Percentiles rank a stretch among this genome's conserved stretches.
Evolutionary conservation across 306 rosid species (phyloP).

Genomic region (Quercus parvula): DNA sequence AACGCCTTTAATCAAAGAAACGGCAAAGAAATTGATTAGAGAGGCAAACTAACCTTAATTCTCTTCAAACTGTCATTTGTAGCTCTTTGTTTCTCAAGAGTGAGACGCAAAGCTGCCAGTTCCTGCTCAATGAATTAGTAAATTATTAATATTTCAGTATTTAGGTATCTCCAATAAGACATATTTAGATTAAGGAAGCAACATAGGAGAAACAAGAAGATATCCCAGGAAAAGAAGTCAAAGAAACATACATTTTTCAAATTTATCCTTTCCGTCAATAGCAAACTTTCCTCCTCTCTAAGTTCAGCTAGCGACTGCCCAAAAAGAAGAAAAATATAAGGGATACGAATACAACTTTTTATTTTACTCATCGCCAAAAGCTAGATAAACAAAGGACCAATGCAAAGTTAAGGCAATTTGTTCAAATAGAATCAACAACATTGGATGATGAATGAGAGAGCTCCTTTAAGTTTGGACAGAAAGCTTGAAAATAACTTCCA

Average conservation of each 20-base stretch:
- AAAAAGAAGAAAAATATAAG: slow-evolving; percentile 8
- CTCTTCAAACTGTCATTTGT: slow-evolving; percentile 60
- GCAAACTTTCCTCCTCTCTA: slow-evolving; percentile 70
- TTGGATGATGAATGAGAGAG: not conserved
- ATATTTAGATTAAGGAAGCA: not conserved
- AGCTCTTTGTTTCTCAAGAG: slow-evolving; percentile 56
- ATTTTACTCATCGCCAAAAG: not conserved
- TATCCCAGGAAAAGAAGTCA: not conserved
- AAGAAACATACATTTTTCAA: slow-evolving; percentile 57
- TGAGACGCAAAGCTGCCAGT: slow-evolving; percentile 46
- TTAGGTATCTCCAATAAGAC: slow-evolving; percentile 1
- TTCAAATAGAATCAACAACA: no score
- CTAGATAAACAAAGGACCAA: not conserved
- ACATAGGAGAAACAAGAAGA: not conserved
- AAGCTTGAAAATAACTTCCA: not conserved
- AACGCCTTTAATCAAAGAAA: no score
- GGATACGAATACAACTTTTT: not conserved
- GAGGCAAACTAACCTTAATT: slow-evolving; percentile 56
- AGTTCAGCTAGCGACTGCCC: slow-evolving; percentile 79
- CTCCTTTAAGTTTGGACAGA: not conserved
- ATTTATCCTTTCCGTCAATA: slow-evolving; percentile 60
- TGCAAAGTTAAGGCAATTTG: not conserved
- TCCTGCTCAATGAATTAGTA: slow-evolving; percentile 45
- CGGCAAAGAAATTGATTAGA: not conserved
- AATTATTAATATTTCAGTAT: not conserved